Evolutionary conservation across 164 flowering plant species (phyloP), one percentile per base, ranked within the genome.

Genomic region (Aristolochia fimbriata): DNA sequence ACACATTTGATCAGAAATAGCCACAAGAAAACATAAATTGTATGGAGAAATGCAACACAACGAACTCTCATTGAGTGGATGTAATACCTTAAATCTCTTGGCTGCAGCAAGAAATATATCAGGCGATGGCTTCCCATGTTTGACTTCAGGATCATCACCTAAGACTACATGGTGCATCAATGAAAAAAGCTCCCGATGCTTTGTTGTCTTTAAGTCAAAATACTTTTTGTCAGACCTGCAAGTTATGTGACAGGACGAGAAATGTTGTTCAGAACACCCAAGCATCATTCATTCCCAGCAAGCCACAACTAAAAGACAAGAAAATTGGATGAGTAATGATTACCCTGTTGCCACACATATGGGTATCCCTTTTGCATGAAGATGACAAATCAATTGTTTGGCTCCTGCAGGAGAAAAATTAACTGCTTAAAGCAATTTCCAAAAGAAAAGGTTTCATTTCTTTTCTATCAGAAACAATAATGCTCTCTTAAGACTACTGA

Each of bases 111-210:
- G 81, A 73, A 89, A 89, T 47, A 77, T 65, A 71, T 89, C 98
- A 17, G 98, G 98, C 22, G 96, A 75, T 47, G 98, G 98, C 70
- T 93, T 89, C 33, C 98, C 96, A 58, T 81, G 74, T 76, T 82
- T 87, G 55, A 89, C 96, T 76, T 89, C 98, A 48, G 96, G 97
- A 68, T 93, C 97, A 81, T 93, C 98, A 37, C 98, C 98, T 69
- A 71, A 72, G 70, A 93, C 98, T 65, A 84, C 68, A 74, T 93
- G 97, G 76, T 93, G 91, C 98, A 93, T 93, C 80, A 84, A 66
- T 31, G 85, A 75, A 57, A 93, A 83, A 57, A 87, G 67, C 55
- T 89, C 96, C 61, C 82, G 68, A 65, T 93, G 98, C 41, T 73
- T 80, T 67, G 81, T 81, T 55, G 98, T 89, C 73, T 89, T 93